These are phyloP conservation scores for Salvia rosmarinus DNA, from an alignment of 257 asterid genomes.

Conservation along the genomic window DNA sequence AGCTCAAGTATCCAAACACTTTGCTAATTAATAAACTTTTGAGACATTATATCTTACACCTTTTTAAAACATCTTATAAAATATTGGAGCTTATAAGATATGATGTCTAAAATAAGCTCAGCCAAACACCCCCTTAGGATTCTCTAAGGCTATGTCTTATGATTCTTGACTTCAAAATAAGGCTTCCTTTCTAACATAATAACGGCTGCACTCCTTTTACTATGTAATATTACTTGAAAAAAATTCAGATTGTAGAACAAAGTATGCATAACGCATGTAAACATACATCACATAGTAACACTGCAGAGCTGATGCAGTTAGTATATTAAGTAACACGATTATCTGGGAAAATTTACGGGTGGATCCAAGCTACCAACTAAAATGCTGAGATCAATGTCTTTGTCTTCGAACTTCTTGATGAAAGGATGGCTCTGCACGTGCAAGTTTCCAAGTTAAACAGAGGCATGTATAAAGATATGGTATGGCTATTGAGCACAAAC, in stretches of 20 bases:
- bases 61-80: no score
- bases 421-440: conserved; percentile 78
- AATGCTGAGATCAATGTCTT: conserved; percentile 83
- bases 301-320: conserved; percentile 18
- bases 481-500: conserved; percentile 34
- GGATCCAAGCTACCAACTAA: conserved; percentile 84
- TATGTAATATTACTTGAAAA: not conserved
- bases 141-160: no score
- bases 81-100: no score
- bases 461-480: not conserved
- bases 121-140: no score
- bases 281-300: conserved; percentile 27
- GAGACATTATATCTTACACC: no score
- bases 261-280: conserved; percentile 11
- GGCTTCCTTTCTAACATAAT: conserved; percentile 13
- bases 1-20: no score
- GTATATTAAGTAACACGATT: conserved; percentile 25
- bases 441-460: conserved; percentile 23
- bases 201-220: conserved; percentile 16
- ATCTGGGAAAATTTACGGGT: conserved; percentile 75
- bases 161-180: not conserved
- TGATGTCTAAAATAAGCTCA: no score
- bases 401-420: conserved; percentile 93
- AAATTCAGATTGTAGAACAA: conserved; percentile 7
- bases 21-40: no score